phyloP scores from a whole-genome alignment of 2,329 filamentous ascomycete genomes.

The Monosporascus sp. region DNA sequence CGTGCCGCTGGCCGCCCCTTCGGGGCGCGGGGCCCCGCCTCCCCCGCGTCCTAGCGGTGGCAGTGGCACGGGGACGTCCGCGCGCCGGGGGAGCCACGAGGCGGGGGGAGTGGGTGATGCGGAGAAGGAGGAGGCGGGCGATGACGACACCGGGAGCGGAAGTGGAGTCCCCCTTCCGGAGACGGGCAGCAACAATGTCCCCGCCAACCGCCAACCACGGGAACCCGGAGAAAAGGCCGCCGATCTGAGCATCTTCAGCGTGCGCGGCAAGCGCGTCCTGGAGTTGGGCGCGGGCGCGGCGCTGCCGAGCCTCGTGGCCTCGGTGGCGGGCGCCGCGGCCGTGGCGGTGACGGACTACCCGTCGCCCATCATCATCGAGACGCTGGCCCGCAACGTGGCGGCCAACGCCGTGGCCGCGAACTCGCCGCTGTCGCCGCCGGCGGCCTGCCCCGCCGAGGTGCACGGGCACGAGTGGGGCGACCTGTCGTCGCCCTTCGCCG shows the following conservation, averaged over 20 bases:
- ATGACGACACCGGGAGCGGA: too few relatives aligned
- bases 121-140: background rate
- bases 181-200: too few relatives aligned
- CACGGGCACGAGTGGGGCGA: constrained; percentile 63
- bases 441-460: constrained; percentile 33
- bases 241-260: constrained; percentile 1
- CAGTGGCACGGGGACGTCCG: background rate
- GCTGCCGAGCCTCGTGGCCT: constrained; percentile 45
- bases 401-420: constrained; percentile 38
- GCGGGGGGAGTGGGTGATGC: background rate
- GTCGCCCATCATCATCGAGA: constrained; percentile 50
- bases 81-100: background rate
- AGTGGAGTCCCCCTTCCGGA: too few relatives aligned
- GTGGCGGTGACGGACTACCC: constrained; percentile 66
- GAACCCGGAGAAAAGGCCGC: background rate
- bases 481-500: constrained; percentile 29
- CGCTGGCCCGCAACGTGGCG: constrained; percentile 51
- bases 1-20: constrained; percentile 3
- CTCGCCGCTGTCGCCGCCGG: constrained; percentile 24
- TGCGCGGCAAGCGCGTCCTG: constrained; percentile 42
- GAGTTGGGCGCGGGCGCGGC: constrained; percentile 65
- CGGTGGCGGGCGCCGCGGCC: constrained; percentile 40
- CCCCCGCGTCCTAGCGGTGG: background rate
- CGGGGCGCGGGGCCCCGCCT: too few relatives aligned
- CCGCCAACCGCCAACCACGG: background rate